Evolutionary conservation across 2,329 filamentous ascomycete species (phyloP).

Genomic region (Talaromyces sp.): DNA sequence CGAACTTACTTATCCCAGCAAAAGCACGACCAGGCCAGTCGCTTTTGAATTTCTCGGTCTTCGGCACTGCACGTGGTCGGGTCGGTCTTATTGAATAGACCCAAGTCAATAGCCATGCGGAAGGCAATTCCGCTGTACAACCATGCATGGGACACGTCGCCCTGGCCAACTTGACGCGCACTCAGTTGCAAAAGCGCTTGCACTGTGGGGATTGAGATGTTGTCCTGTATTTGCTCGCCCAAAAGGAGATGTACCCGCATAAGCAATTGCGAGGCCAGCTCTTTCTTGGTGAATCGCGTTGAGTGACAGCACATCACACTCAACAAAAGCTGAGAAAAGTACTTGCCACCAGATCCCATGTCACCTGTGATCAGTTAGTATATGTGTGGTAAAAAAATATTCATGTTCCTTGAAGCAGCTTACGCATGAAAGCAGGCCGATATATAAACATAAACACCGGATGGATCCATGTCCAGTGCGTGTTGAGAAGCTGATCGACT

Average conservation of each 20-base stretch:
- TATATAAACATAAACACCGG: slow-evolving; percentile 25
- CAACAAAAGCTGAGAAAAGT: slow-evolving; percentile 21
- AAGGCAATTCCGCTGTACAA: slow-evolving; percentile 25
- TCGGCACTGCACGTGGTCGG: slow-evolving; percentile 19
- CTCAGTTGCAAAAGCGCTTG: slow-evolving; percentile 24
- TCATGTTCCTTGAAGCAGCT: neutral
- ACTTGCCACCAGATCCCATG: slow-evolving; percentile 6
- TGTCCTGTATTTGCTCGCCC: neutral
- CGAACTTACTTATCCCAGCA: slow-evolving; percentile 23
- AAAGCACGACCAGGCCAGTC: slow-evolving; percentile 27
- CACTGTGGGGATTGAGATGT: slow-evolving; percentile 20
- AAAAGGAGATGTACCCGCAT: neutral
- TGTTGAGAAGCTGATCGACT: slow-evolving; percentile 19
- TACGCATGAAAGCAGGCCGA: slow-evolving; percentile 22
- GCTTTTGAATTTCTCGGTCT: slow-evolving; percentile 24
- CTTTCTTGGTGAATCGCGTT: neutral
- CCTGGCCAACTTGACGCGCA: slow-evolving; percentile 21
- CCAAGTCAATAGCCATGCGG: slow-evolving; percentile 25
- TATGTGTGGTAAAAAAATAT: neutral
- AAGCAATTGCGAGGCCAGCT: neutral
- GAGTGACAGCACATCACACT: slow-evolving; percentile 11
- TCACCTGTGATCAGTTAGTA: slow-evolving; percentile 9
- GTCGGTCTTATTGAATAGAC: slow-evolving; percentile 20
- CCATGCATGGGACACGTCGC: slow-evolving; percentile 22
- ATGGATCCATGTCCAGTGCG: slow-evolving; percentile 26